Evolutionary conservation across 1,284 basidiomycete genomes (phyloP).

Genomic region (Macrocystidia cucumis): DNA sequence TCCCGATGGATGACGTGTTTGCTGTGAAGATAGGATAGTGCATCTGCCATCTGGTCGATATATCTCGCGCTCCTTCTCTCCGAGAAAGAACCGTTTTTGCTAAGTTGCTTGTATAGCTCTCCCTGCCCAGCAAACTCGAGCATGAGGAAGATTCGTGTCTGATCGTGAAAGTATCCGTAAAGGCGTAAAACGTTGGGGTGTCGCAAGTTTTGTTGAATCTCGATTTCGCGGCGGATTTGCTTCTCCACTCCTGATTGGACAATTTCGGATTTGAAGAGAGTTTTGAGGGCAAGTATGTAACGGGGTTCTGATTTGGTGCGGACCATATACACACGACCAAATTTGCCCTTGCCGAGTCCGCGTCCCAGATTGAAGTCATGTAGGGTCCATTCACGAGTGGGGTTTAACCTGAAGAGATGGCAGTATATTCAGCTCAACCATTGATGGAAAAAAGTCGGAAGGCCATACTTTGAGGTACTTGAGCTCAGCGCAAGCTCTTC

Average conservation of each 20-base stretch:
- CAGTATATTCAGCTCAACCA: background rate
- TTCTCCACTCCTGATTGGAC: slow-evolving; percentile 84
- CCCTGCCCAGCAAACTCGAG: slow-evolving; percentile 95
- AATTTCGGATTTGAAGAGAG: slow-evolving; percentile 95
- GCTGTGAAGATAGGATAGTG: slow-evolving; percentile 84
- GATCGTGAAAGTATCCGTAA: slow-evolving; percentile 97
- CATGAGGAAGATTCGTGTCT: slow-evolving; percentile 97
- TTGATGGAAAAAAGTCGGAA: background rate
- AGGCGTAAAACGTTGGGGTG: slow-evolving; percentile 94
- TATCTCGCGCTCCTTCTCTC: slow-evolving; percentile 87
- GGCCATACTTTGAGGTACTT: slow-evolving; percentile 43
- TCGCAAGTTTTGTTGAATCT: slow-evolving; percentile 96
- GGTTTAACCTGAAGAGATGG: slow-evolving; percentile 37
- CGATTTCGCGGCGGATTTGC: slow-evolving; percentile 95
- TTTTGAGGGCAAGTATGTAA: slow-evolving; percentile 97
- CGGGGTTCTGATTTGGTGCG: slow-evolving; percentile 83
- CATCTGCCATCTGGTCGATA: slow-evolving; percentile 98
- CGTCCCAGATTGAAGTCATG: slow-evolving; percentile 91
- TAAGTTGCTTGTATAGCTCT: slow-evolving; percentile 93
- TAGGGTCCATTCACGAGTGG: slow-evolving; percentile 80
- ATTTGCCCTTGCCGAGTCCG: slow-evolving; percentile 97
- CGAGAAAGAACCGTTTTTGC: slow-evolving; percentile 79
- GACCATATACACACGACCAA: slow-evolving; percentile 98
- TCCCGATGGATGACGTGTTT: slow-evolving; percentile 99
- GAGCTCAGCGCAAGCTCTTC: slow-evolving; percentile 70